Evolutionary conservation across 148 eudicot genomes (phyloP).

Genomic region (Pouteria glomerata): DNA sequence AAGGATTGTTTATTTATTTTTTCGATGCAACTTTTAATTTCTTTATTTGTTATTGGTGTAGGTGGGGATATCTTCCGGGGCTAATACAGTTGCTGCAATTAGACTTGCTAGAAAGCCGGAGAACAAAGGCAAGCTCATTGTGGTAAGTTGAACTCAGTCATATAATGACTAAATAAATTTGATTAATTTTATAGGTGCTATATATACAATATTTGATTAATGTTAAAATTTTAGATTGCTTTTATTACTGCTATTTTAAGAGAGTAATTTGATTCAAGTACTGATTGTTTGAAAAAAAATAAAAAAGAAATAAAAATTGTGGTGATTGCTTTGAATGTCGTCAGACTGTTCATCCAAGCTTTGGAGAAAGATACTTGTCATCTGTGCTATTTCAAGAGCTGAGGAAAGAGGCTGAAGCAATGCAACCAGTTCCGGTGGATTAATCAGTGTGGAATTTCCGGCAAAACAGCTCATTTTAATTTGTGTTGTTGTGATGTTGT

Average conservation of each 20-base stretch:
- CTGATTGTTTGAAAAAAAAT: neutral
- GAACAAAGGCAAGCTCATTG: slow-evolving; percentile 98
- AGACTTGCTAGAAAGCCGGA: slow-evolving; percentile 81
- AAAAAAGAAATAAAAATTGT: no score
- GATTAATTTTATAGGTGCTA: no score
- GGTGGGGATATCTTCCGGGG: slow-evolving; percentile 99
- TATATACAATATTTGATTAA: no score
- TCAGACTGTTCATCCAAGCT: slow-evolving; percentile 87
- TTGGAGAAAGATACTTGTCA: slow-evolving; percentile 89
- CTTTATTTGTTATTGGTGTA: slow-evolving; percentile 14
- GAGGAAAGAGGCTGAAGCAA: slow-evolving; percentile 76
- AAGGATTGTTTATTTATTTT: neutral
- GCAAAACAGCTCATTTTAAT: neutral
- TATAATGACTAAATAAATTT: neutral
- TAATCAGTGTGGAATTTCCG: slow-evolving; percentile 5
- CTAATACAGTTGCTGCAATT: slow-evolving; percentile 94
- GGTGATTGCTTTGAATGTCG: neutral
- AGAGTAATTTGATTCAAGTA: neutral
- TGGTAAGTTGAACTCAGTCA: slow-evolving; percentile 42
- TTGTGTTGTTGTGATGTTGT: neutral
- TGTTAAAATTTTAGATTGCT: neutral
- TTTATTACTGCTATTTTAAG: neutral
- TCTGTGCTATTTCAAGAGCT: slow-evolving; percentile 78
- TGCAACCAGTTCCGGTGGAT: slow-evolving; percentile 93
- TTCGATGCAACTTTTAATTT: neutral